Base-by-base conservation (phyloP, 495 filamentous ascomycete species). In the Chaetomium tenue region DNA sequence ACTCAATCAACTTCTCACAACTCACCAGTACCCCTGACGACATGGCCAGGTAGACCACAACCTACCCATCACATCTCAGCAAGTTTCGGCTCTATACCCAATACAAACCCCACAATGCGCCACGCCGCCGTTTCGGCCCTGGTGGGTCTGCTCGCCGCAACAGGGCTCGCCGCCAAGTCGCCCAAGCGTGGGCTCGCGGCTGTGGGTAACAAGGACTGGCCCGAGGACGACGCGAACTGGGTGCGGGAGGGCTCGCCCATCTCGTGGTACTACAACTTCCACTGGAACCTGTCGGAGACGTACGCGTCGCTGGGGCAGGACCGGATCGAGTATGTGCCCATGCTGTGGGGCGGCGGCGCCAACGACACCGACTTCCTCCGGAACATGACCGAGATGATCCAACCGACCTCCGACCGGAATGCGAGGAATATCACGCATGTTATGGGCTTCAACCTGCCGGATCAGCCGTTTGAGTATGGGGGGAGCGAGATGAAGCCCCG, bases 221-320 rank as follows among this genome's bases (percentile, higher is more conserved):
- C 79, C 23, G 40, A 61, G 5, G 86, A 89, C 69, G 82, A 86
- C 71, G 58, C 72, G 0, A 75, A 82, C 48, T 88, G 84, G 83
- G 70, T 75, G 47, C 61, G 68, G 4, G 44, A 70, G 5, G 64
- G 56, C 25, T 60, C 55, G 78, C 76, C 40, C 80, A 82, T 64
- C 65, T 90, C 83, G 9, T 90, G 87, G 88, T 90, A 90, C 75
- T 88, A 89, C 80, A 89, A 88, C 77, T 89, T 88, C 75, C 65
- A 65, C 9, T 71, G 74, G 48, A 66, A 70, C 18, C 81, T 82
- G 26, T 79, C 85, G 0, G 42, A 72, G 6, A 68, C 70, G 22
- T 81, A 80, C 68, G 59, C 69, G 25, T 70, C 71, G 61, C 58
- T 66, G 56, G 39, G 68, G 33, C 65, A 77, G 64, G 25, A 67